Evolutionary conservation across 2,329 filamentous ascomycete species (phyloP), one percentile per base, ranked within the genome.

Genomic region (Blastomyces silverae): DNA sequence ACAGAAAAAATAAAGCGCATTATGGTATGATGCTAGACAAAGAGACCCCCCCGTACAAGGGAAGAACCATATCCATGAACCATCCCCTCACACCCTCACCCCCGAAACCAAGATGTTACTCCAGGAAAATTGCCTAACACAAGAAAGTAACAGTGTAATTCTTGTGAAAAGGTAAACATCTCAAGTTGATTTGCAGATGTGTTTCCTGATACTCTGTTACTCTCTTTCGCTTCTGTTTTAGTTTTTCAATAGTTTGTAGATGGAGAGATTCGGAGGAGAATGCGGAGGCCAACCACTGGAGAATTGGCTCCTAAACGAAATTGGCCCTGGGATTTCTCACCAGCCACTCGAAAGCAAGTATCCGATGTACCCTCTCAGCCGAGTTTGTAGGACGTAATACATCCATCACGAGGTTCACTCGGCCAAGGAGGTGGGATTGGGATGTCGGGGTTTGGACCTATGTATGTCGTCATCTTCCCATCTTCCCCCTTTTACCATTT

Each of bases 401-500:
- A 58, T 58, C 56, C 56, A 58, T 58, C 56, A 58, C 56, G 56
- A 25, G 56, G 37, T 39, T 22, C 17, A 53, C 31, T n/a, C 31
- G 22, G 31, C 31, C 11, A 20, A 34, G 22, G 8, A 7, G n/a
- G n/a, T 55, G 0, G 31, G 31, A 22, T 17, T 52, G 10, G 48
- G 5, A 10, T 10, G 1, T 37, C 34, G 34, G 34, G 34, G 8
- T 37, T 37, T 7, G 17, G 15, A 34, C 17, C 15, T 8, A 55
- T 55, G 52, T 8, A 55, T 55, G 52, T 17, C 52, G 52, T 55
- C 52, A 55, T 55, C 4, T 55, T 20, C 52, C n/a, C 31, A 34
- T 34, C n/a, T 34, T 34, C 31, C 31, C 31, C 31, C 5, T 5
- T 34, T 34, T 7, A 3, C 31, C 31, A 34, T 34, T 34, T 34